Conservation (phyloP, 441 rosid genomes). For the Adansonia grandidieri region DNA sequence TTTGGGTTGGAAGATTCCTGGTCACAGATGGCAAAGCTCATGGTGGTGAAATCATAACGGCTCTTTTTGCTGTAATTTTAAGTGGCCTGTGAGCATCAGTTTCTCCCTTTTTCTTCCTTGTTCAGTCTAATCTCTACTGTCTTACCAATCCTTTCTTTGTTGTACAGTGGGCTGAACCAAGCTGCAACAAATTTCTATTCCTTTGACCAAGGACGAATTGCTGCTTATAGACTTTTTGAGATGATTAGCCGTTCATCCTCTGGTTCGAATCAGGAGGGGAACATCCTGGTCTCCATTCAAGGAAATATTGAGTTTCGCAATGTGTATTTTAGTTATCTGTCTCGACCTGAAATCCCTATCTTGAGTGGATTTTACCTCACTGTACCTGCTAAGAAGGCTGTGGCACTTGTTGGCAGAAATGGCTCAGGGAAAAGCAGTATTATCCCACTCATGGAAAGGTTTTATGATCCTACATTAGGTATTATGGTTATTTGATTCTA, state of each 20-base stretch:
- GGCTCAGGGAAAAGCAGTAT: slow-evolving; percentile 99
- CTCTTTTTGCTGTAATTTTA: slow-evolving; percentile 91
- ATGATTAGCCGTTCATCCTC: slow-evolving; percentile 97
- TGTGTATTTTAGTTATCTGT: slow-evolving; percentile 96
- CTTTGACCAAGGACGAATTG: slow-evolving; percentile 98
- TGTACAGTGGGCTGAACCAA: slow-evolving; percentile 88
- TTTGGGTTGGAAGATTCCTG: slow-evolving; percentile 94
- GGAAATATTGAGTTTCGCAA: slow-evolving; percentile 98
- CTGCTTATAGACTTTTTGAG: slow-evolving; percentile 96
- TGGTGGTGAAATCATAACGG: slow-evolving; percentile 94
- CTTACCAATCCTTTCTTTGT: slow-evolving; percentile 35
- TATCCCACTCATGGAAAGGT: slow-evolving; percentile 96
- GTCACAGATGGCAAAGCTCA: slow-evolving; percentile 62
- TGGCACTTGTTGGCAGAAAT: slow-evolving; percentile 98
- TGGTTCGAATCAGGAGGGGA: slow-evolving; percentile 73
- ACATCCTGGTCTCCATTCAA: slow-evolving; percentile 56
- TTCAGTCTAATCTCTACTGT: slow-evolving; percentile 19
- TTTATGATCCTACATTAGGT: slow-evolving; percentile 99
- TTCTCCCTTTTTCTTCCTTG: slow-evolving; percentile 21
- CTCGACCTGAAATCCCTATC: slow-evolving; percentile 97
- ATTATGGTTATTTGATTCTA: slow-evolving; percentile 29
- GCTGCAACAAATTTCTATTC: slow-evolving; percentile 99
- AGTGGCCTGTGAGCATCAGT: slow-evolving; percentile 91
- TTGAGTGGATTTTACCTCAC: slow-evolving; percentile 97
- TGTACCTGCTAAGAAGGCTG: slow-evolving; percentile 93